Evolutionary conservation across 2,329 filamentous ascomycete genomes (phyloP).

Genomic region (Alternaria hordeiaustralica): DNA sequence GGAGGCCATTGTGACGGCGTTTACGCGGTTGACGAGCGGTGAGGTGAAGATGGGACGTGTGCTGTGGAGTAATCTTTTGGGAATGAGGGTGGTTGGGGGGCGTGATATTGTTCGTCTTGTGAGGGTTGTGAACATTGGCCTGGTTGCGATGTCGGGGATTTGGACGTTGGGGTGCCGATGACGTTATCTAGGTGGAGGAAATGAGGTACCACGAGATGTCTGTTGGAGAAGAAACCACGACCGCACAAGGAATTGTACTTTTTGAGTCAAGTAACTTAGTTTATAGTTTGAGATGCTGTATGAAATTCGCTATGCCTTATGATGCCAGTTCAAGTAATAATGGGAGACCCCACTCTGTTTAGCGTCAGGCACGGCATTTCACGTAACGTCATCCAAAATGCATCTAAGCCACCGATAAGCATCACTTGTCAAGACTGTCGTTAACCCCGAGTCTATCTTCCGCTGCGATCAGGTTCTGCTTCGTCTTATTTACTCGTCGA

Average conservation of each 20-base stretch:
- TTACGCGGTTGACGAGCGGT: constrained; percentile 10
- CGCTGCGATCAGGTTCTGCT: background rate
- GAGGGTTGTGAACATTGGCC: constrained; percentile 3
- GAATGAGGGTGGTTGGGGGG: background rate
- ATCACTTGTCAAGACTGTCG: background rate
- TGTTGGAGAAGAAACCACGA: background rate
- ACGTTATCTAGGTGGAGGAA: background rate
- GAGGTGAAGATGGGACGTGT: background rate
- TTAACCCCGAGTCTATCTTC: background rate
- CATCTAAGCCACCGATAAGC: constrained; percentile 3
- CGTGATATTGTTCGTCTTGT: background rate
- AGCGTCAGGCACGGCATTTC: constrained; percentile 11
- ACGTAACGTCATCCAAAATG: constrained; percentile 11
- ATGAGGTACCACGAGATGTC: background rate
- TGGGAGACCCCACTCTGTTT: constrained; percentile 2
- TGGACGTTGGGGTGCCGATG: constrained; percentile 1
- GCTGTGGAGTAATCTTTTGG: background rate
- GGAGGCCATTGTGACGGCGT: constrained; percentile 16
- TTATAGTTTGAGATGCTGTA: background rate
- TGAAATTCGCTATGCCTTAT: background rate
- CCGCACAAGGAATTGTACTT: background rate
- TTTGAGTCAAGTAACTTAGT: background rate
- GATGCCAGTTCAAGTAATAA: background rate
- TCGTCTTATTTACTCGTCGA: background rate
- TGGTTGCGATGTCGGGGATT: background rate